Base-by-base conservation (phyloP, 129 eudicot species). In the Flaveria trinervia region DNA sequence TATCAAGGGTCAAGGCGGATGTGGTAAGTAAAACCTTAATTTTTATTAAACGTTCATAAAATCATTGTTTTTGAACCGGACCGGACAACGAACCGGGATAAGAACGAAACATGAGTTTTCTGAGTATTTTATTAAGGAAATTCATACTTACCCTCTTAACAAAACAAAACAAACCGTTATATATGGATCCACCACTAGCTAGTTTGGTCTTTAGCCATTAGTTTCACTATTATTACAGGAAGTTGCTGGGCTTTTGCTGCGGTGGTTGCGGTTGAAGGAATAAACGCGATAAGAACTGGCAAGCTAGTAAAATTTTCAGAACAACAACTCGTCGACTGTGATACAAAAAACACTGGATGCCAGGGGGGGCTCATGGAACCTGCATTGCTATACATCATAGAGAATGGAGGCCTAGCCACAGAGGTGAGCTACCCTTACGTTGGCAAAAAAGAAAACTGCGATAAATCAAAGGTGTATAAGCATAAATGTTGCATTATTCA, bases 231-330 rank as follows among this genome's bases (percentile, higher is more conserved):
- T 45, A 1, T 33, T 83, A 66, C 82, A 92, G 97, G 96, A 18
- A 85, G 97, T 89, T 89, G 96, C 69, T 89, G 96, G 97, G 90
- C 96, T n/a, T 89, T 92, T 77, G 86, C 97, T 16, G 83, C 92
- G 0, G 89, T 89, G 65, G 97, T 72, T 9, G 91, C 85, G 12
- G 86, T 85, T 1, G 97, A 92, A 73, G 96, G 96, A 39, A 84
- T 92, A 81, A 87, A 87, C 83, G 84, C 84, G 8, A 83, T 92
- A 30, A 92, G 77, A 80, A 92, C 96, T 11, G 83, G 76, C 2
- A 72, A 92, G 2, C 54, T 92, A 36, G 86, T 87, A 52, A 75
- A 90, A 20, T 67, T 89, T 48, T 92, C 97, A 0, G 96, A 89
- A 66, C 97, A 92, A 82, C 89, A 92, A 54, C 97, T 92, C 44